phyloP scores from a whole-genome alignment of 2,329 filamentous ascomycete genomes.

The Sclerotinia glacialis region DNA sequence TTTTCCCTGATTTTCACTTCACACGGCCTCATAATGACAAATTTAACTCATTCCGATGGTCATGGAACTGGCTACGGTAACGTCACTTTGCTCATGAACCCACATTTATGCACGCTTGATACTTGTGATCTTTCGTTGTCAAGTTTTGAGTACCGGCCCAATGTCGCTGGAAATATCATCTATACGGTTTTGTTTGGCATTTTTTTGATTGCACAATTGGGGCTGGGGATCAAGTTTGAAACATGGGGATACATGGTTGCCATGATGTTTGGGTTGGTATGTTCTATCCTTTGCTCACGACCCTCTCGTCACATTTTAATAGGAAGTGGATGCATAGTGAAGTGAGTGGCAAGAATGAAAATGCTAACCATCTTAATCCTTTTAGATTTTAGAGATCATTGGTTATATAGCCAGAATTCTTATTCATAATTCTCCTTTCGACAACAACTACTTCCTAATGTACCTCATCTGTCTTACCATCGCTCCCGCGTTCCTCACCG shows the following conservation, averaged over 20 bases:
- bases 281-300: neutral
- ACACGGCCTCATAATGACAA: conserved; percentile 19
- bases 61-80: conserved; percentile 31
- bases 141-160: conserved; percentile 56
- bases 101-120: conserved; percentile 33
- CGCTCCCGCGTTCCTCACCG: conserved; percentile 52
- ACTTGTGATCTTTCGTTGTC: conserved; percentile 52
- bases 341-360: neutral
- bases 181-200: conserved; percentile 51
- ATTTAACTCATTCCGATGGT: conserved; percentile 26
- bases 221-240: conserved; percentile 49
- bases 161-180: conserved; percentile 54
- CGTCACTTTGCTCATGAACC: conserved; percentile 29
- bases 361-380: neutral
- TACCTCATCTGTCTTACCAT: conserved; percentile 54
- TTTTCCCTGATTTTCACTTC: neutral
- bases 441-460: conserved; percentile 52
- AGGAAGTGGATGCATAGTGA: too few species aligned
- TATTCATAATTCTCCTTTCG: conserved; percentile 54
- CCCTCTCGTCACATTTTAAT: too few species aligned
- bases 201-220: conserved; percentile 44
- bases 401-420: conserved; percentile 54
- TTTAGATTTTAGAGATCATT: conserved; percentile 34
- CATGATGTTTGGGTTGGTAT: conserved; percentile 48
- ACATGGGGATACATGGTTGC: conserved; percentile 56